Evolutionary conservation across 306 rosid genomes (phyloP), one percentile per base, ranked within the genome.

Genomic region (Rubus idaeus): DNA sequence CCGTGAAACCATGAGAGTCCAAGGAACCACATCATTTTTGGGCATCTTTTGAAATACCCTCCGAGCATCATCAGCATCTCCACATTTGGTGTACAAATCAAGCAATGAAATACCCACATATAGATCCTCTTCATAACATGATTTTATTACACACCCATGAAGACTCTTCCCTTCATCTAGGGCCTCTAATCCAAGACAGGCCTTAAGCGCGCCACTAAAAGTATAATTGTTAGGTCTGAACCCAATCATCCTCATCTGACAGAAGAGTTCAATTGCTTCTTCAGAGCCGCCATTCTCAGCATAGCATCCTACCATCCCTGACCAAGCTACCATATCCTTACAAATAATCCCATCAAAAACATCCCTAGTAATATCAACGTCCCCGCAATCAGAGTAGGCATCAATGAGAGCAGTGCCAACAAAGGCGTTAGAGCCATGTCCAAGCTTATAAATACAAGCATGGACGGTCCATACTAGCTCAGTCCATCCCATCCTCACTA

Each of bases 291-390:
- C 84, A 75, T 87, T 87, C 74, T 82, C 88, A 1, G 82, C 83
- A 72, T 81, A 87, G 13, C 87, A 84, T 63, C 87, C 79, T 26
- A 85, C 9, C 79, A 87, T 82, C 53, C 88, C 91, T 17, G 88
- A 78, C 91, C 91, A 87, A 52, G 87, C 79, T 18, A 87, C 91
- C 85, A 83, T 84, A 81, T 87, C 91, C 85, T 78, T 83, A 62
- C 52, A 75, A 45, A 75, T 44, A 75, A 87, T 78, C 64, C 60
- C 83, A 39, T 80, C 77, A 52, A 87, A 84, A 51, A 85, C 84
- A 55, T 75, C 79, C 65, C 74, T 76, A 70, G 87, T 79, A 55
- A 75, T 55, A 30, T 78, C 79, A 63, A 80, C 80, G 10, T 65
- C 45, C 5, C 90, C 85, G 21, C 79, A 82, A 69, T 82, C 81